Evolutionary conservation across 306 rosid species (phyloP), one percentile per base, ranked within the genome.

Genomic region (Trichosanthes truncata): DNA sequence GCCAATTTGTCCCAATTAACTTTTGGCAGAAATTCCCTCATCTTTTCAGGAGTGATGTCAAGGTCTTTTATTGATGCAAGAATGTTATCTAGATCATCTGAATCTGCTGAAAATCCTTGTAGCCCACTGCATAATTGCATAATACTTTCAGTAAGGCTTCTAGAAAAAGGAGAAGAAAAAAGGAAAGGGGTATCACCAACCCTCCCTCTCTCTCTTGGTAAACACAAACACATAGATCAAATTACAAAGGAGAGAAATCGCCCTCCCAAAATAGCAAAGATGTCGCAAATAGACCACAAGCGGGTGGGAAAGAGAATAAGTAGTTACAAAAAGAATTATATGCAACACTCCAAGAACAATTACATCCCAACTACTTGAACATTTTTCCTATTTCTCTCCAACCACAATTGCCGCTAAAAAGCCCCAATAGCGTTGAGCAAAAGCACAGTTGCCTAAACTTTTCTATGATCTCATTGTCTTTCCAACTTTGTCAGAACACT

Each of bases 1-100:
- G 98, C 97, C 83, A 95, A 81, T 55, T 78, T 85, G 71, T 95
- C 93, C 98, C 98, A 92, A 75, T 91, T 85, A 83, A 95, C 97
- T 80, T 91, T 86, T 33, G 93, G 97, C 78, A 90, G 77, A 88
- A 91, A 92, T 43, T 83, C 88, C 83, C 88, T 87, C 51, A 91
- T 88, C 74, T 61, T 79, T 63, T 84, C 89, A 21, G 93, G 88
- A 5, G 89, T 84, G 69, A 92, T 83, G 61, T 90, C 89, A 13
- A 91, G 84, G 82, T 80, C 85, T 83, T 90, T 91, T 60, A 91
- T 86, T 51, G 91, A 91, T 69, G 79, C 83, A 48, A 86, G 78
- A 80, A 92, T 78, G 74, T 33, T 80, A 81, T 94, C 98, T 49
- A 87, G 80, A 81, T 83, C 90, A 86, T 84, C 81, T 35, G 74